Conservation (phyloP, 345 rosid genomes). For the Bretschneidera sinensis region DNA sequence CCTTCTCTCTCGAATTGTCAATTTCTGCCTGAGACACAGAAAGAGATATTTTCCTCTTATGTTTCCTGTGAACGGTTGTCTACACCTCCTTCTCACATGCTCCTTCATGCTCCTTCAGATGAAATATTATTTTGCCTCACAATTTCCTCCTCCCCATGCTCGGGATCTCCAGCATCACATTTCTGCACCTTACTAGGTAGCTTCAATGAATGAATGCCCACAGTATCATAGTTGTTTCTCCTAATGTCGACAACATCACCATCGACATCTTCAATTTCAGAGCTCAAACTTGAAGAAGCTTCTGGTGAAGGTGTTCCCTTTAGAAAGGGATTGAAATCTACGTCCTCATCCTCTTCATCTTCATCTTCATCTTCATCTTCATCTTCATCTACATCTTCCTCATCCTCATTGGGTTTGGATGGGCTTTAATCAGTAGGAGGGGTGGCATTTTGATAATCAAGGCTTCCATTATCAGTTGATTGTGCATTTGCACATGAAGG, state of each 20-base stretch:
- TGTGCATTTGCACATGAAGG: constrained; percentile 15
- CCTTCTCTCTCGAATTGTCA: constrained; percentile 16
- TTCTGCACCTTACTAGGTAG: constrained; percentile 15
- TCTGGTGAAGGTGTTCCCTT: constrained; percentile 70
- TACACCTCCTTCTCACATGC: constrained; percentile 15
- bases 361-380: constrained; percentile 47
- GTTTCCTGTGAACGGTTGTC: constrained; percentile 1
- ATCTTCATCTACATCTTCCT: too few species aligned
- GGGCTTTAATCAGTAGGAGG: constrained; percentile 8
- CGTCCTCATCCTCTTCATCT: constrained; percentile 73
- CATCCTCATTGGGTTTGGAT: too few species aligned
- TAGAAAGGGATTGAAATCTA: constrained; percentile 77
- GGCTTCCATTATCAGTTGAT: constrained; percentile 15
- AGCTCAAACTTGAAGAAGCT: constrained; percentile 87
- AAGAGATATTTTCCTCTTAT: constrained; percentile 22
- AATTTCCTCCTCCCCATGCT: constrained; percentile 36
- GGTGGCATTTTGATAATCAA: constrained; percentile 12
- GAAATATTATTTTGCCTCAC: constrained; percentile 24
- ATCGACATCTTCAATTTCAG: constrained; percentile 55
- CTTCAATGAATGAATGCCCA: constrained; percentile 17
- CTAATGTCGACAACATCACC: constrained; percentile 27
- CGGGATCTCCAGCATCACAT: constrained; percentile 29
- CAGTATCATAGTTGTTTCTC: background rate
- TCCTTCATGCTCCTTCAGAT: constrained; percentile 25
- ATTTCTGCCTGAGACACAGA: constrained; percentile 15